Base-by-base conservation (phyloP, 1,284 basidiomycete genomes). In the Naganishia sp. region DNA sequence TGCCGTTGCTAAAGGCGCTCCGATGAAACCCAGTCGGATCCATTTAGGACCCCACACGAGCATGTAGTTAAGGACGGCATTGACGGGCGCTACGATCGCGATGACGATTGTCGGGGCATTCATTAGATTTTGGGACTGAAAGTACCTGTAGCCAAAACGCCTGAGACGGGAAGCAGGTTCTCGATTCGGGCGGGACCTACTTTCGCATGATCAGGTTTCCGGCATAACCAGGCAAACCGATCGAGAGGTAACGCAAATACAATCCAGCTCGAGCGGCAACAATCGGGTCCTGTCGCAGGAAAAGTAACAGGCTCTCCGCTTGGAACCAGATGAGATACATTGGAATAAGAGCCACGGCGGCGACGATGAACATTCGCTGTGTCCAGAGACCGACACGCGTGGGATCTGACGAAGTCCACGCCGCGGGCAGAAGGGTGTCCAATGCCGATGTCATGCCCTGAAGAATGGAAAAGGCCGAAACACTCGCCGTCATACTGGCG, bases 111-210 rank as follows among this genome's bases (percentile, higher is more conserved):
- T 95, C 0, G 95, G 94, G 2, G 93, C 87, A 46, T 85, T 82
- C 81, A 97, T 94, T 11, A 94, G 82, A 53, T 88, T 89, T 81
- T 94, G 92, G 2, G 90, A 89, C 77, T 94, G 92, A 73, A 94
- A 90, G 77, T 93, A 95, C 31, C 90, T 89, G 60, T 62, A n/a
- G 71, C 50, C 51, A 21, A 25, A 17, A 42, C 9, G 35, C 31
- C 0, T 51, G 13, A 51, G 42, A 23, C n/a, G 10, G 25, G 3
- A 4, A 57, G 47, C 21, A 21, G 10, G 23, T n/a, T 21, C 9
- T 17, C n/a, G 23, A 58, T 9, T 17, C 47, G 23, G 3, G 15
- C n/a, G n/a, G 35, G 6, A 68, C 75, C 69, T 56, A 76, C 76
- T 81, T 72, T 69, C 75, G 72, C 32, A 73, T 66, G n/a, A 74